Conservation (phyloP, 805 yeast species). For the Wickerhamiella kurtzmanii region DNA sequence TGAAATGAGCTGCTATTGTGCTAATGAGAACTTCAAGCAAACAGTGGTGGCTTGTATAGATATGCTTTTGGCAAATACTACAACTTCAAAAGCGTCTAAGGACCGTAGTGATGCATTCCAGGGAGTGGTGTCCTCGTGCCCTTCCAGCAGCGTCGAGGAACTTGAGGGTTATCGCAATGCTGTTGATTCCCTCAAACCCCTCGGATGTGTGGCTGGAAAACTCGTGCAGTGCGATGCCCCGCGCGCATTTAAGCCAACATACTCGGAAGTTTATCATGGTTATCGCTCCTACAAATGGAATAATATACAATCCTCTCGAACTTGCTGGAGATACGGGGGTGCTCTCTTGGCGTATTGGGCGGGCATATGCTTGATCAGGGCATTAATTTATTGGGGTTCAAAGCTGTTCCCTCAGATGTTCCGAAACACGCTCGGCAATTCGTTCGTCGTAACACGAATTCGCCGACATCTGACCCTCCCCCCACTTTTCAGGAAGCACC, state of each 20-base stretch:
- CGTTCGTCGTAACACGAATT: constrained; percentile 8
- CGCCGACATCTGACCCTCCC: constrained; percentile 20
- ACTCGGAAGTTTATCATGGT: neutral
- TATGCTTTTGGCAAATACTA: neutral
- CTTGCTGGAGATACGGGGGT: constrained; percentile 2
- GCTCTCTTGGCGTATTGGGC: constrained; percentile 10
- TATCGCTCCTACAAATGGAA: neutral
- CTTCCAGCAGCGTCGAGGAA: neutral
- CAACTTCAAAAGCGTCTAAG: neutral
- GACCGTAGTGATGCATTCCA: neutral
- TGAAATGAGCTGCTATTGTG: neutral
- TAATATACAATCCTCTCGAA: neutral
- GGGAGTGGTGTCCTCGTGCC: no score
- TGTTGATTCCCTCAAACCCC: neutral
- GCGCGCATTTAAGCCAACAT: constrained; percentile 2
- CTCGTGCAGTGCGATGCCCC: neutral
- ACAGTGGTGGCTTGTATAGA: neutral
- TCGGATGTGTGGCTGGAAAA: neutral
- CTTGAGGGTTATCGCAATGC: neutral
- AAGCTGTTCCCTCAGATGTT: constrained; percentile 7
- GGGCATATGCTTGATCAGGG: constrained; percentile 4
- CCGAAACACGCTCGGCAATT: neutral
- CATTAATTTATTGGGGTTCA: constrained; percentile 10
- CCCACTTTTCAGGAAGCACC: constrained; percentile 20
- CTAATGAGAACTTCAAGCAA: neutral